Evolutionary conservation across 257 asterid genomes (phyloP), one percentile per base, ranked within the genome.

Genomic region (Fraxinus cuspidata): DNA sequence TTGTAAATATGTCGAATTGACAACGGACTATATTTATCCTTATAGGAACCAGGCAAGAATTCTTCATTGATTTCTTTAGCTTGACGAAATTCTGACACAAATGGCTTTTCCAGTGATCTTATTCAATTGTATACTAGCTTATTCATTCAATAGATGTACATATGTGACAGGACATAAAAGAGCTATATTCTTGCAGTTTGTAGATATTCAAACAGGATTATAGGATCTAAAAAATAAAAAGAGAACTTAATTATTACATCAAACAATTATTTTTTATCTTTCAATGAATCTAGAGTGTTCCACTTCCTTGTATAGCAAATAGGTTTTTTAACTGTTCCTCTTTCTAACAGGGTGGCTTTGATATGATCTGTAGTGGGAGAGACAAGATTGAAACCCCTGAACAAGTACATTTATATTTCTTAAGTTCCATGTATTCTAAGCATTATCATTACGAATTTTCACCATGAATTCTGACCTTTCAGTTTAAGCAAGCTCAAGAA

Each of bases 321-420:
- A 63, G 18, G 34, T 44, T 63, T 15, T 44, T 60, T 21, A 40
- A 49, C 25, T 31, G 25, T 13, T 73, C 53, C 2, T 32, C 66
- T 78, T 66, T 63, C n/a, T 73, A 18, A 58, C 89, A 96, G 99
- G 99, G 99, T 80, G 99, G 99, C 80, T 96, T 96, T 74, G 99
- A 96, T 85, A 93, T 96, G 98, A 96, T 93, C 70, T 82, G 94
- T 85, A 96, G 99, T 77, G 98, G 99, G 74, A 88, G 99, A 87
- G 99, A 96, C 93, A 96, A 93, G 88, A 96, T 96, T 81, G 99
- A 96, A 86, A 96, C 97, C 77, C 99, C 98, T 71, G 98, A 96
- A 66, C 99, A 96, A 94, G 99, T 96, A 47, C 32, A 67, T 3
- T 3, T 12, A 72, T 80, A 25, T 28, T 35, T 84, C 25, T 73